Evolutionary conservation across 805 yeast species (phyloP).

Genomic region (Candida andamanensis): DNA sequence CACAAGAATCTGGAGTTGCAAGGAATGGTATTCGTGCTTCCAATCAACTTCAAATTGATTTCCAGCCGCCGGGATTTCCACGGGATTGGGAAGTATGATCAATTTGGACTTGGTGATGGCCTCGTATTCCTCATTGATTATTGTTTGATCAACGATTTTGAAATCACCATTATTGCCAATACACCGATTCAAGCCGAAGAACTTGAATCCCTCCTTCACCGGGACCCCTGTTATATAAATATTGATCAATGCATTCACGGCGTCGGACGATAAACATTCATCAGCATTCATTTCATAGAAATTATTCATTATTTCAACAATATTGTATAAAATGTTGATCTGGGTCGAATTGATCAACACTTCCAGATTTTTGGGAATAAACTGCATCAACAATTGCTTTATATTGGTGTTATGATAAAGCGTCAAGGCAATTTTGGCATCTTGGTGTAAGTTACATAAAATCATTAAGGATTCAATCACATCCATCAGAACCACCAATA

Average conservation of each 20-base stretch:
- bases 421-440: slow-evolving; percentile 1
- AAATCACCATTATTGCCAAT: slow-evolving; percentile 49
- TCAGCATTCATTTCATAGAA: slow-evolving; percentile 21
- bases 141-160: slow-evolving; percentile 35
- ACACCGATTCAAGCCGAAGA: slow-evolving; percentile 50
- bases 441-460: slow-evolving; percentile 2
- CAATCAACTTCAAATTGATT: slow-evolving; percentile 1
- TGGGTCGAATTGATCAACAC: slow-evolving; percentile 34
- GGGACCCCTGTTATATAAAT: slow-evolving; percentile 40
- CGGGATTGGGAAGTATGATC: slow-evolving; percentile 26
- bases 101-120: too few relatives aligned
- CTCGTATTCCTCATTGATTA: slow-evolving; percentile 26
- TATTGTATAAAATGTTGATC: slow-evolving; percentile 45
- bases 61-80: slow-evolving; percentile 3
- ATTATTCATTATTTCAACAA: slow-evolving; percentile 48
- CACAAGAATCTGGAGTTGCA: slow-evolving; percentile 42
- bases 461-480: slow-evolving; percentile 44
- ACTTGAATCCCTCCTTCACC: slow-evolving; percentile 34
- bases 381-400: slow-evolving; percentile 25
- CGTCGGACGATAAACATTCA: slow-evolving; percentile 3
- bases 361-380: slow-evolving; percentile 48
- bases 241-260: slow-evolving; percentile 26
- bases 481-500: slow-evolving; percentile 50
- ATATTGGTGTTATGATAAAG: slow-evolving; percentile 4
- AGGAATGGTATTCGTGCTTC: slow-evolving; percentile 38